Conservation (phyloP, 768 basidiomycete species). For the Podaxis rugospora region DNA sequence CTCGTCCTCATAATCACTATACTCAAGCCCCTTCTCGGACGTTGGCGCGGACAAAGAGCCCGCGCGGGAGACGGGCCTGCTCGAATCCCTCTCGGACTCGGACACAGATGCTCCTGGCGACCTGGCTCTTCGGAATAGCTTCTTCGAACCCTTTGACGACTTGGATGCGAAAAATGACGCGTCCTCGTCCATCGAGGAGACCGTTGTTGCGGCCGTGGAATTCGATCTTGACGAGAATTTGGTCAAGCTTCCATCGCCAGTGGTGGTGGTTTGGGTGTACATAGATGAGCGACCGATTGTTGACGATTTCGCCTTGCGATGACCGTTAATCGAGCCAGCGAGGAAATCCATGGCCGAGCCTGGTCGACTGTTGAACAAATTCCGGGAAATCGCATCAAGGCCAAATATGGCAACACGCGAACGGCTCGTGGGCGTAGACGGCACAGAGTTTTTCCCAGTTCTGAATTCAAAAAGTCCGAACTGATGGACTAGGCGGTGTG, state of each 20-base stretch:
- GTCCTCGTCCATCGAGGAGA: constrained; percentile 61
- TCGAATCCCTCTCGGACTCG: constrained; percentile 44
- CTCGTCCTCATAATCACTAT: constrained; percentile 45
- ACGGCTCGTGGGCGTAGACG: constrained; percentile 78
- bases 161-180: constrained; percentile 39
- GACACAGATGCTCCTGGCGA: constrained; percentile 39
- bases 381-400: constrained; percentile 85
- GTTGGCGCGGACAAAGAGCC: constrained; percentile 36
- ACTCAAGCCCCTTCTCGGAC: constrained; percentile 37
- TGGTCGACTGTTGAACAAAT: constrained; percentile 72
- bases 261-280: constrained; percentile 66
- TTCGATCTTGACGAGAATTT: constrained; percentile 71
- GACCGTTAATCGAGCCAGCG: constrained; percentile 63
- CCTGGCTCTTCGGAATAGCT: constrained; percentile 35
- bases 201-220: constrained; percentile 64
- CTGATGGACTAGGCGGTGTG: constrained; percentile 60
- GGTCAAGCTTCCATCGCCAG: constrained; percentile 61
- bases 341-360: constrained; percentile 70
- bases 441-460: constrained; percentile 68
- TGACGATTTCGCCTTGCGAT: constrained; percentile 62
- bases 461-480: constrained; percentile 87
- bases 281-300: constrained; percentile 68
- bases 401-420: constrained; percentile 86
- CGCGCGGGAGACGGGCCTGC: constrained; percentile 28
- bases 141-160: constrained; percentile 44